A percentile compares a stretch with the other conserved stretches of the same genome.
These are phyloP conservation scores for Paecilomyces sp. DNA, from an alignment of 2,329 filamentous ascomycete species.

Conservation along the genomic window DNA sequence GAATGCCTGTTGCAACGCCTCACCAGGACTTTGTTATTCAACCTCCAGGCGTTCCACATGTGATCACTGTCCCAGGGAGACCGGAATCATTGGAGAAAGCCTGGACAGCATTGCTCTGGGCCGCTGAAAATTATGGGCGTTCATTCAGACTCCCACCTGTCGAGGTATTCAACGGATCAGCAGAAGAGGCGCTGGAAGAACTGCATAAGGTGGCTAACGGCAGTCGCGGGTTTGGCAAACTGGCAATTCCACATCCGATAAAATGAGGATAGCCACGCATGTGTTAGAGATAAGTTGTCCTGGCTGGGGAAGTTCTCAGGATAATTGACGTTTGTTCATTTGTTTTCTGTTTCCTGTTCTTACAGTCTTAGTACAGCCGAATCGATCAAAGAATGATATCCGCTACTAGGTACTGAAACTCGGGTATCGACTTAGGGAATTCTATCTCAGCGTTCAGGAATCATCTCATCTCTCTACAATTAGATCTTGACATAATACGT, in stretches of 20 bases:
- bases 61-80: background rate
- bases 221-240: background rate
- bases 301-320: too few species aligned
- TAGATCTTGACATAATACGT: too few species aligned
- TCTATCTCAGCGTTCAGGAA: too few species aligned
- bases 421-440: too few species aligned
- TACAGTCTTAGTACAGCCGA: too few species aligned
- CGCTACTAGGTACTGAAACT: too few species aligned
- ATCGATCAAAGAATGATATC: too few species aligned
- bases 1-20: background rate
- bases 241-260: background rate
- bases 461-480: too few species aligned
- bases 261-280: background rate
- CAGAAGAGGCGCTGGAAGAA: background rate
- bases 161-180: background rate
- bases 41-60: background rate
- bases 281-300: background rate
- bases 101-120: background rate
- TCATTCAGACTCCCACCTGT: background rate
- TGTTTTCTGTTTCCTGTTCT: too few species aligned
- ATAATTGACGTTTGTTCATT: too few species aligned
- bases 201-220: background rate
- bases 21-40: background rate
- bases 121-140: background rate
- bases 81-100: background rate